A percentile compares a stretch with the other conserved stretches of the same genome.
Evolutionary conservation across 1,284 basidiomycete species (phyloP).

Genomic region (Ceratobasidium sp.): DNA sequence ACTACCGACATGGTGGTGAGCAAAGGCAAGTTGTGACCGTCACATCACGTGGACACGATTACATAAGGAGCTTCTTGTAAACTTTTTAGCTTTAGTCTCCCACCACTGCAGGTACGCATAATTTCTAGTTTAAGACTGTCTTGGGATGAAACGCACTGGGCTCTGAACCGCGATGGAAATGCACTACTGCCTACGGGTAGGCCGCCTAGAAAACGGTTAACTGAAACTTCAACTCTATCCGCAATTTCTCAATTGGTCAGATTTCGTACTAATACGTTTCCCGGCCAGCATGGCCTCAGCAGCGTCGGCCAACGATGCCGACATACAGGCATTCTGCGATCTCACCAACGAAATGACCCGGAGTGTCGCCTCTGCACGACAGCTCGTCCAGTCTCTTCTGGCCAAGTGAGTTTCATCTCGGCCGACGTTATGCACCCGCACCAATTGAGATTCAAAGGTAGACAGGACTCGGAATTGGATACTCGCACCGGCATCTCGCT

Average conservation of each 20-base stretch:
- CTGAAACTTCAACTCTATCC: slow-evolving; percentile 57
- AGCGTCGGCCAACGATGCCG: slow-evolving; percentile 38
- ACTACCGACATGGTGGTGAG: slow-evolving; percentile 52
- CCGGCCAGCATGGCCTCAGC: slow-evolving; percentile 39
- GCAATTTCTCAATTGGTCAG: slow-evolving; percentile 15
- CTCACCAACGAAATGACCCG: slow-evolving; percentile 66
- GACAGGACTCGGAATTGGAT: slow-evolving; percentile 58
- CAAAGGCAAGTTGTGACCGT: slow-evolving; percentile 20
- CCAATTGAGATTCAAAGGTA: slow-evolving; percentile 36
- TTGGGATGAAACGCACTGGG: slow-evolving; percentile 85
- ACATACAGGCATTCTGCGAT: slow-evolving; percentile 49
- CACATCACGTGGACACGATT: slow-evolving; percentile 1
- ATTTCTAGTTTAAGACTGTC: slow-evolving; percentile 7
- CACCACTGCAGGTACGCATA: slow-evolving; percentile 28
- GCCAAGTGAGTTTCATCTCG: slow-evolving; percentile 57
- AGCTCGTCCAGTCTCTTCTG: slow-evolving; percentile 60
- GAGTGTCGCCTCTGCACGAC: slow-evolving; percentile 66
- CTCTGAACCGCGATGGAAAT: slow-evolving; percentile 72
- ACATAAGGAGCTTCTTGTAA: slow-evolving; percentile 12
- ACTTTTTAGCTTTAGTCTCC: slow-evolving; percentile 24
- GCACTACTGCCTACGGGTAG: slow-evolving; percentile 68
- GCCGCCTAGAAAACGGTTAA: slow-evolving; percentile 90
- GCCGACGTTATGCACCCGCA: neutral
- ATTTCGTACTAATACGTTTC: slow-evolving; percentile 25
- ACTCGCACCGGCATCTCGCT: slow-evolving; percentile 85